Evolutionary conservation across 768 basidiomycete species (phyloP).

Genomic region (Phylloporus sp.): DNA sequence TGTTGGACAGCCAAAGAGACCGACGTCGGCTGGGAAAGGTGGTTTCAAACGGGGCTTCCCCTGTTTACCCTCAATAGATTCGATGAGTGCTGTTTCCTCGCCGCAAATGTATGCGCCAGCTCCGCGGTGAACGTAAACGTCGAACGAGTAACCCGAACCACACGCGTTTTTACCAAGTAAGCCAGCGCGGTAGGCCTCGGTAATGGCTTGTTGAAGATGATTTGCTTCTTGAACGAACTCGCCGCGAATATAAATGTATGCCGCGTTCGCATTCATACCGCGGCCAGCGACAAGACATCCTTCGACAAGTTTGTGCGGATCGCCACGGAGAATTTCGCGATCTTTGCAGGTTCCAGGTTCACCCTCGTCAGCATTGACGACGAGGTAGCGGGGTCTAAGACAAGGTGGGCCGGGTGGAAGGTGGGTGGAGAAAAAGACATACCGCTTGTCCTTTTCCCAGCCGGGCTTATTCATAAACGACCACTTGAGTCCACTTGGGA

Average conservation of each 20-base stretch:
- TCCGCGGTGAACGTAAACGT: constrained; percentile 97
- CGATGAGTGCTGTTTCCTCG: constrained; percentile 97
- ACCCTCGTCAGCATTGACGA: constrained; percentile 97
- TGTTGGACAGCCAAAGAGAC: constrained; percentile 93
- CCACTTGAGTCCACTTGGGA: constrained; percentile 96
- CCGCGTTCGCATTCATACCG: constrained; percentile 94
- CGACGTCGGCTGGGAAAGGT: constrained; percentile 98
- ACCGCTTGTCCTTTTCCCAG: constrained; percentile 93
- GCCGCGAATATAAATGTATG: constrained; percentile 99
- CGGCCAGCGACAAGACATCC: constrained; percentile 97
- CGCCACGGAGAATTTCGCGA: constrained; percentile 94
- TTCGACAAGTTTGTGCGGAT: constrained; percentile 97
- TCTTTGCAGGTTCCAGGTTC: constrained; percentile 99
- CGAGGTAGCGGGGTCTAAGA: constrained; percentile 84
- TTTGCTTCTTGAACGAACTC: constrained; percentile 96
- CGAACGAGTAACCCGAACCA: constrained; percentile 89
- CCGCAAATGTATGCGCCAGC: constrained; percentile 99
- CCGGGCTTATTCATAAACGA: constrained; percentile 99
- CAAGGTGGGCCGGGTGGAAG: background rate
- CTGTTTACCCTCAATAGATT: constrained; percentile 96
- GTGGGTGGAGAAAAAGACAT: constrained; percentile 8
- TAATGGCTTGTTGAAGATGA: constrained; percentile 92
- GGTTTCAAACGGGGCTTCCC: constrained; percentile 97
- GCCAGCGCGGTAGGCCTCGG: constrained; percentile 88
- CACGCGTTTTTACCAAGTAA: constrained; percentile 88